These are phyloP conservation scores for Phaeoacremonium minimum DNA, from an alignment of 2,329 filamentous ascomycete genomes.

Conservation along the genomic window DNA sequence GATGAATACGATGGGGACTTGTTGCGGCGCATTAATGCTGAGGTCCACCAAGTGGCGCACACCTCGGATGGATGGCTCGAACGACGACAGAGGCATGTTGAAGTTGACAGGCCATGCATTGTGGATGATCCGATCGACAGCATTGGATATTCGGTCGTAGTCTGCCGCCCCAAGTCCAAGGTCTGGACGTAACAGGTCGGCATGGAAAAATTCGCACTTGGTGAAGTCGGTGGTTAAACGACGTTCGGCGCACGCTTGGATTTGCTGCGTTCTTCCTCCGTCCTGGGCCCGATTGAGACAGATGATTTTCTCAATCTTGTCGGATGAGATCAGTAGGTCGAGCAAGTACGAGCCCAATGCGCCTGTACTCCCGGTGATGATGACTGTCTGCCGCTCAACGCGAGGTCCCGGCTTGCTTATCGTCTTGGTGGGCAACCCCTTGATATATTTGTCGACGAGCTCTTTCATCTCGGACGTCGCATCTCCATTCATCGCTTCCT, in stretches of 20 bases:
- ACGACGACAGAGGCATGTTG: constrained; percentile 39
- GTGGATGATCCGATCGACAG: constrained; percentile 39
- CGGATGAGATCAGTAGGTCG: constrained; percentile 23
- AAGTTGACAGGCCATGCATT: constrained; percentile 43
- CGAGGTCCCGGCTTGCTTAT: constrained; percentile 16
- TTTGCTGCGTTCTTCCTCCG: constrained; percentile 30
- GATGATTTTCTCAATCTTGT: constrained; percentile 30
- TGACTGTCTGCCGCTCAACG: constrained; percentile 17
- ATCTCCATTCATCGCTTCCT: constrained; percentile 8
- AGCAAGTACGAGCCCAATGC: constrained; percentile 34
- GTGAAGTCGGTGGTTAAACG: constrained; percentile 26
- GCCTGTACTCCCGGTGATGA: constrained; percentile 35
- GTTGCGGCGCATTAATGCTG: constrained; percentile 22
- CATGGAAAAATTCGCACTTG: constrained; percentile 39
- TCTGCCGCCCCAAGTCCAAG: constrained; percentile 37
- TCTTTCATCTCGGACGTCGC: constrained; percentile 9
- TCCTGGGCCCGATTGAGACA: constrained; percentile 40
- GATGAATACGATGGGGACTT: constrained; percentile 32
- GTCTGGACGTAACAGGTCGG: constrained; percentile 37
- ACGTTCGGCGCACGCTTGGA: constrained; percentile 24
- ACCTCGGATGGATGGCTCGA: constrained; percentile 40
- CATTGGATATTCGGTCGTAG: constrained; percentile 26
- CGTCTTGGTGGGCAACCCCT: constrained; percentile 14
- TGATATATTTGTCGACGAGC: constrained; percentile 22
- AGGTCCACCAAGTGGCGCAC: constrained; percentile 43